Conservation (phyloP, 345 rosid species). For the Murraya paniculata region DNA sequence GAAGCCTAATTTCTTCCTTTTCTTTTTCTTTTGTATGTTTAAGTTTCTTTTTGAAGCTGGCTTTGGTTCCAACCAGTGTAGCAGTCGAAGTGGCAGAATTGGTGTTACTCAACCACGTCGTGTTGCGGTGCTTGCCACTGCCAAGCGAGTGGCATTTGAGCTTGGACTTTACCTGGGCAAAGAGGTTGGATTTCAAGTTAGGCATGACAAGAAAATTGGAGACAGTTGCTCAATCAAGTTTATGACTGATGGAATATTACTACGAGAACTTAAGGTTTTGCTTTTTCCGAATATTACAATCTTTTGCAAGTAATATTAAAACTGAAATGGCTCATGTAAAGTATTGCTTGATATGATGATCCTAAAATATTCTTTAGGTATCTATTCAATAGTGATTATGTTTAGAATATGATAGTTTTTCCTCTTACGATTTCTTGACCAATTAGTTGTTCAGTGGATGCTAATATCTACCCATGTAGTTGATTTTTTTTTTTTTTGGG, state of each 20-base stretch:
- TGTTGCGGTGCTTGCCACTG: conserved; percentile 94
- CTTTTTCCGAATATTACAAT: conserved; percentile 2
- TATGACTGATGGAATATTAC: conserved; percentile 96
- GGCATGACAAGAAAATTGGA: conserved; percentile 89
- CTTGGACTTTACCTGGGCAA: conserved; percentile 80
- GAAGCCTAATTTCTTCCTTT: conserved; percentile 13
- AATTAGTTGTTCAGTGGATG: neutral
- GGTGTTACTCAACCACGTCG: conserved; percentile 98
- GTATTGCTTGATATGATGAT: neutral
- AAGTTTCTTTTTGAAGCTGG: conserved; percentile 97
- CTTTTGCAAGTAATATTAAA: neutral
- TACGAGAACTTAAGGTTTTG: conserved; percentile 85
- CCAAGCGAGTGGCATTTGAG: conserved; percentile 88
- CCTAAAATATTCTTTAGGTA: neutral
- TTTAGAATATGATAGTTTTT: neutral
- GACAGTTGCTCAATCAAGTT: conserved; percentile 72
- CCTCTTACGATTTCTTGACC: neutral
- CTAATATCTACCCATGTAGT: neutral
- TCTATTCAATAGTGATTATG: neutral
- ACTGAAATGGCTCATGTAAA: neutral
- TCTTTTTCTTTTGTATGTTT: conserved; percentile 18
- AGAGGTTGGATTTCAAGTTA: conserved; percentile 95
- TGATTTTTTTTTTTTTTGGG: neutral
- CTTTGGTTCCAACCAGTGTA: conserved; percentile 57
- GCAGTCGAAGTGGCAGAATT: conserved; percentile 58